Base-by-base conservation (phyloP, 1,284 basidiomycete genomes). In the Meripilus lineatus region DNA sequence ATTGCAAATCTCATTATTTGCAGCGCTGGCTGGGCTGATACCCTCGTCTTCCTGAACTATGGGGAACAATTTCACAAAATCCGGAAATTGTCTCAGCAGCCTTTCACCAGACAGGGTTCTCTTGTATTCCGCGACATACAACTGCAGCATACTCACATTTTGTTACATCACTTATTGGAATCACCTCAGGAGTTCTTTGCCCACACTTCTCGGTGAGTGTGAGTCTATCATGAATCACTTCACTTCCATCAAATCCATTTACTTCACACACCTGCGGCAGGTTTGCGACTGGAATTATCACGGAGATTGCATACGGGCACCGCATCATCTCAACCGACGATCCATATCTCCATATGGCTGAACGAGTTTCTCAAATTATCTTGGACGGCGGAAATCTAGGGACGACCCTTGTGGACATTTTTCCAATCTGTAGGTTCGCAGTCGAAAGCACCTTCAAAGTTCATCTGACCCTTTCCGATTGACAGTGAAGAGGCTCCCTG, bases 281-380 rank as follows among this genome's bases (percentile, higher is more conserved):
- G 74, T 28, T 67, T 22, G 42, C 51, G 15, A 45, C 44, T 2
- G 50, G 47, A 4, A 41, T 53, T 26, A 45, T 58, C 24, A 57
- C 55, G 53, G 54, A 58, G 44, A 56, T 58, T 23, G 47, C 55
- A 15, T 58, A 58, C 40, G 56, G 56, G 3, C 54, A 56, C 44
- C 42, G 51, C 37, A 50, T 56, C 32, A 40, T 45, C 38, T 46
- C 46, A 10, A 53, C 53, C 32, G 45, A 49, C 42, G 56, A 58
- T 34, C 50, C 47, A 24, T 54, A 54, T 44, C 50, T 56, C 43
- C 46, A 48, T 34, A 28, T 52, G 34, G 50, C 51, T 13, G 56
- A 53, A 42, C 47, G 53, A 34, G 50, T 50, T 22, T 51, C 47
- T 24, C 36, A 51, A 11, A 47, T 46, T 11, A 46, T 51, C 25